phyloP scores from a whole-genome alignment of 768 basidiomycete genomes.

The Phylloporus rhodoxanthus region DNA sequence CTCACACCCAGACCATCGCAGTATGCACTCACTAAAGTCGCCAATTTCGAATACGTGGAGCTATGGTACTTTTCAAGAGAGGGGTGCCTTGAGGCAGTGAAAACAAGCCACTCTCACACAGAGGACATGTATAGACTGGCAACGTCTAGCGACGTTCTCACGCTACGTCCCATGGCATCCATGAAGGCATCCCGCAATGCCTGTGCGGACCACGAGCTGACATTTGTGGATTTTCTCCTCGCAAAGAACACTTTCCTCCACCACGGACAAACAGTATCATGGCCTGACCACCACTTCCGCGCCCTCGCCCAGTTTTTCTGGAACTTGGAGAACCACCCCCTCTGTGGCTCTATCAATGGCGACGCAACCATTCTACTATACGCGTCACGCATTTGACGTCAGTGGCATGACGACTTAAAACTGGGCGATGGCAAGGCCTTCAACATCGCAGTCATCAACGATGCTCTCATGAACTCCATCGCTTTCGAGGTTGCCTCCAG shows the following conservation, averaged over 20 bases:
- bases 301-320: not conserved
- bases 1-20: too few species aligned
- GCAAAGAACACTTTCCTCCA: not conserved
- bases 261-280: too few species aligned
- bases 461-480: not conserved
- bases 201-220: slow-evolving; percentile 17
- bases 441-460: not conserved
- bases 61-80: too few species aligned
- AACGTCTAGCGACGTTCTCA: slow-evolving; percentile 6
- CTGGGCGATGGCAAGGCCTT: too few species aligned
- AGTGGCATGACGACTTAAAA: not conserved
- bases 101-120: too few species aligned
- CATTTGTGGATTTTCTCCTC: not conserved
- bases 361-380: not conserved
- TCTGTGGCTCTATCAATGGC: too few species aligned
- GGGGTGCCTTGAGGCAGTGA: too few species aligned
- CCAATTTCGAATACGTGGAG: too few species aligned
- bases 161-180: slow-evolving; percentile 12
- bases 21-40: too few species aligned
- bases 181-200: slow-evolving; percentile 13
- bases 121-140: too few species aligned
- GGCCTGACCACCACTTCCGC: not conserved
- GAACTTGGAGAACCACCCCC: not conserved
- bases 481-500: too few species aligned
- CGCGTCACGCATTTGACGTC: not conserved